Percentiles rank a stretch among this genome's conserved stretches.
Conservation (phyloP, 768 basidiomycete species). For the Rhizopogon vulgaris region DNA sequence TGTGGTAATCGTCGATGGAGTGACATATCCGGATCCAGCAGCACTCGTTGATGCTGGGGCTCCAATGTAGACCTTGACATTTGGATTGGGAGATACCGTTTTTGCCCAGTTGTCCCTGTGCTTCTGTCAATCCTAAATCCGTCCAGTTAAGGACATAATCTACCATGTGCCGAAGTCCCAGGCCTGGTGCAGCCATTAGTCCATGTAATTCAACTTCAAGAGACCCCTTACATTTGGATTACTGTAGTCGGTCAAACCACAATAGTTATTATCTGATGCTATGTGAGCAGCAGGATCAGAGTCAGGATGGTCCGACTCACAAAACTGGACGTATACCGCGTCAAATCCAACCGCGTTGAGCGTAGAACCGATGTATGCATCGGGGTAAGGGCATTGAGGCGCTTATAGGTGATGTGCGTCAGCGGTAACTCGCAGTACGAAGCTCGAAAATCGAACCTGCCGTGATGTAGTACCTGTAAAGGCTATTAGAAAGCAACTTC, state of each 20-base stretch:
- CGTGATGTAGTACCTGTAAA: constrained; percentile 36
- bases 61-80: constrained; percentile 45
- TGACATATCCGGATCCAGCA: constrained; percentile 37
- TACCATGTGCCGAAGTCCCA: constrained; percentile 39
- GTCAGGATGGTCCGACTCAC: constrained; percentile 10
- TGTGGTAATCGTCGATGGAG: constrained; percentile 23
- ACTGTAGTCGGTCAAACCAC: constrained; percentile 35
- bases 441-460: constrained; percentile 23
- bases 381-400: constrained; percentile 43
- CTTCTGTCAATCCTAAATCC: neutral
- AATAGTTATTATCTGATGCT: constrained; percentile 41
- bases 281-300: neutral
- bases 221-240: constrained; percentile 28
- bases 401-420: constrained; percentile 13
- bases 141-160: neutral
- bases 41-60: constrained; percentile 36
- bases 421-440: neutral
- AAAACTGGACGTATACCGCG: constrained; percentile 48
- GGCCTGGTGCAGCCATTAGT: constrained; percentile 30
- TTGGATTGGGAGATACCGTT: constrained; percentile 33
- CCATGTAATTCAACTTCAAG: neutral
- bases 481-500: neutral
- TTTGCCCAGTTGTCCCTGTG: constrained; percentile 44
- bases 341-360: constrained; percentile 39
- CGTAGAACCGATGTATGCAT: constrained; percentile 37